Conservation (phyloP, 2,329 filamentous ascomycete genomes). For the Apiospora kogelbergensis region DNA sequence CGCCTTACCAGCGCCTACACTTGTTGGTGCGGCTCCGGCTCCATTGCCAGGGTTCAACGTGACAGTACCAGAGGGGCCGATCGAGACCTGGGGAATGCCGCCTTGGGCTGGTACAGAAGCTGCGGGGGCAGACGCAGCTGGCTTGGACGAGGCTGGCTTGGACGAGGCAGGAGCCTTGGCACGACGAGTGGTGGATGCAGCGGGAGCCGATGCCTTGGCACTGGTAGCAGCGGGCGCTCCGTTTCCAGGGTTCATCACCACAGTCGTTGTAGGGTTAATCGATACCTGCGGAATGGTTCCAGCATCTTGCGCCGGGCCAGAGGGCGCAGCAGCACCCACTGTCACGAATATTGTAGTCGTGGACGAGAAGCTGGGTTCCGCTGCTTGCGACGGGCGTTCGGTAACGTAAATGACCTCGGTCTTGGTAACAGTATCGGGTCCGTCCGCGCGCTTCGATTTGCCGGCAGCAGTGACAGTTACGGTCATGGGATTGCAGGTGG, state of each 20-base stretch:
- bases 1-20: not conserved
- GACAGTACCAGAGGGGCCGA: not conserved
- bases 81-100: not conserved
- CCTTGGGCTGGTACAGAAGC: not conserved
- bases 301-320: not conserved
- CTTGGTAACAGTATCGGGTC: constrained; percentile 1
- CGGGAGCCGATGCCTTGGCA: not conserved
- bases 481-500: not conserved
- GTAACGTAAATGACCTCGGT: constrained; percentile 6
- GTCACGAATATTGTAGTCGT: constrained; percentile 15
- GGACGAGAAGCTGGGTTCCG: constrained; percentile 8
- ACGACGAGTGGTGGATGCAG: not conserved
- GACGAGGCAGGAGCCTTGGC: not conserved
- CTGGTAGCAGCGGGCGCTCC: constrained; percentile 2
- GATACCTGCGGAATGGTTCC: constrained; percentile 14
- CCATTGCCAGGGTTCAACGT: constrained; percentile 6
- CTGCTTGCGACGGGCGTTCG: not conserved
- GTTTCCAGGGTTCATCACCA: constrained; percentile 7
- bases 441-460: not conserved
- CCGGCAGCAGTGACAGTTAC: constrained; percentile 9
- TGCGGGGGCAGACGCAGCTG: not conserved
- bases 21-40: not conserved
- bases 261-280: constrained; percentile 15
- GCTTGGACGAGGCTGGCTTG: not conserved
- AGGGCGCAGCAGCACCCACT: not conserved